Base-by-base conservation (phyloP, 148 eudicot species). In the Amaranthus palmeri region DNA sequence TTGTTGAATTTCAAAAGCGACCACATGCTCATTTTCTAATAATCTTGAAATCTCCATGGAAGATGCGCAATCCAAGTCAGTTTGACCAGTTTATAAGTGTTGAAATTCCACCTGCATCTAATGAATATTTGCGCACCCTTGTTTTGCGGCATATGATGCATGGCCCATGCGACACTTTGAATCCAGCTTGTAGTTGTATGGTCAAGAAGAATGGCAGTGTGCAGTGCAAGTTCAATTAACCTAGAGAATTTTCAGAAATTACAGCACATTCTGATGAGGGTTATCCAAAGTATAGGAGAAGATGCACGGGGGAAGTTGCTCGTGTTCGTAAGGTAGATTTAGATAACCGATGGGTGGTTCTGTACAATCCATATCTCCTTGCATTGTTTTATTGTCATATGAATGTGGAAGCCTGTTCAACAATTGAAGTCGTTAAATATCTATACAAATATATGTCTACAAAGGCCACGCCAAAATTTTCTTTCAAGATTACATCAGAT, bases 1-100 rank as follows among this genome's bases (percentile, higher is more conserved):
- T 58, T 2, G 55, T 70, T 9, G 65, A 57, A 58, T 70, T 70
- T 49, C 73, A 70, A 11, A 70, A 70, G 6, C 5, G 46, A 70
- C n/a, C n/a, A n/a, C n/a, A n/a, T n/a, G n/a, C n/a, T n/a, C n/a
- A n/a, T n/a, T n/a, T n/a, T n/a, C n/a, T n/a, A n/a, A n/a, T 25
- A 25, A 25, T 25, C 36, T 25, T 25, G 36, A 70, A 65, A 57
- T 51, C 12, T 67, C 2, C 46, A 1, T 66, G 5, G 3, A 49
- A 49, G 15, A 51, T 67, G 1, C 25, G 15, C 9, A 5, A 14
- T 5, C 45, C 44, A 8, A 15, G 51, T 10, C 17, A 67, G 9
- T 67, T 9, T 51, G 43, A 67, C 40, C 10, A 48, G 10, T 67
- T 17, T 51, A 15, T 25, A 4, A 14, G 15, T 15, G 46, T 45